Evolutionary conservation across 805 yeast genomes (phyloP).

Genomic region (Dipodascus geniculatus): DNA sequence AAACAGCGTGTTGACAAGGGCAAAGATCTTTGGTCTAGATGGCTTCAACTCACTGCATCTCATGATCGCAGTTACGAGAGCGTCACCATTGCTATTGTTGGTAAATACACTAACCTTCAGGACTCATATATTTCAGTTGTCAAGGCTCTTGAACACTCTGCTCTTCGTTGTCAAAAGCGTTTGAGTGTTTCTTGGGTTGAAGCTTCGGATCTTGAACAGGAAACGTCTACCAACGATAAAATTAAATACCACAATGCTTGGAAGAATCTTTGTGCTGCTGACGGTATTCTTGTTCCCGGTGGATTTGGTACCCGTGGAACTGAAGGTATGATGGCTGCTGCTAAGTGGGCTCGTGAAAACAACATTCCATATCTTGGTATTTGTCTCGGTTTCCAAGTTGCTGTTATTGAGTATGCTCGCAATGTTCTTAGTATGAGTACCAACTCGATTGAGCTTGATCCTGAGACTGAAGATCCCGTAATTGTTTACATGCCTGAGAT

Average conservation of each 20-base stretch:
- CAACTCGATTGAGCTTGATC: conserved; percentile 72
- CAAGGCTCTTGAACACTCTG: conserved; percentile 89
- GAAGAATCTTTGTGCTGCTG: conserved; percentile 86
- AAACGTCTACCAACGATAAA: conserved; percentile 49
- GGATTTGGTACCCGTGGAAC: conserved; percentile 97
- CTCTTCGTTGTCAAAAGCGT: conserved; percentile 78
- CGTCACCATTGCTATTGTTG: conserved; percentile 92
- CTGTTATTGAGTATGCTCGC: conserved; percentile 88
- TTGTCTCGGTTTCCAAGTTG: conserved; percentile 94
- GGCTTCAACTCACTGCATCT: conserved; percentile 69
- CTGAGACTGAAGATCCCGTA: conserved; percentile 52
- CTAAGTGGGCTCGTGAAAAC: conserved; percentile 96
- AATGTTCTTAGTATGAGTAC: conserved; percentile 62
- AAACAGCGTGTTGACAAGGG: conserved; percentile 53
- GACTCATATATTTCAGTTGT: conserved; percentile 93
- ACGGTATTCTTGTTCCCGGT: conserved; percentile 96
- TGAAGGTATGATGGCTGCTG: conserved; percentile 96
- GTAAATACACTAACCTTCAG: conserved; percentile 91
- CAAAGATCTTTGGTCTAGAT: conserved; percentile 51
- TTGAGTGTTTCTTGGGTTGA: conserved; percentile 94
- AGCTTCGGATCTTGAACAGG: conserved; percentile 77
- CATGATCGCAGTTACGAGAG: conserved; percentile 77
- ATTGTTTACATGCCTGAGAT: conserved; percentile 98
- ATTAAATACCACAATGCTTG: conserved; percentile 87
- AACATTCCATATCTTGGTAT: conserved; percentile 91